Evolutionary conservation across 495 filamentous ascomycete genomes (phyloP).

Genomic region (Lasiosphaeris hirsuta): DNA sequence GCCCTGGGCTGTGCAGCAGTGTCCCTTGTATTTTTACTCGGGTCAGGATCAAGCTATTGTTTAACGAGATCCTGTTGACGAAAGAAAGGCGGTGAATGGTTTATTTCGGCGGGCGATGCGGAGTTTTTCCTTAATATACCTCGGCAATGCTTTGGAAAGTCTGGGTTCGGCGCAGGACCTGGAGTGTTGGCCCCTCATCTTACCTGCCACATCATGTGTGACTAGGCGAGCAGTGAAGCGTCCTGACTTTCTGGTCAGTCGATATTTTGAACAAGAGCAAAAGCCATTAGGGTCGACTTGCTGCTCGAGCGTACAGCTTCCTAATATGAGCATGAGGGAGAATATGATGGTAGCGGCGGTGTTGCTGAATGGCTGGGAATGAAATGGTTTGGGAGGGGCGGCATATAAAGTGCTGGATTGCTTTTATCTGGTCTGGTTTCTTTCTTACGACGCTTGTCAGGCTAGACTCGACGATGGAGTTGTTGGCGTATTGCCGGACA

Average conservation of each 20-base stretch:
- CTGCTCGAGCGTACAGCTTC: too few relatives aligned
- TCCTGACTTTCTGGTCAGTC: conserved; percentile 1
- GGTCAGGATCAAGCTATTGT: neutral
- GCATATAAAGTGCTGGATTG: too few relatives aligned
- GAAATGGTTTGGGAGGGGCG: too few relatives aligned
- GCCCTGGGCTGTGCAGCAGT: neutral
- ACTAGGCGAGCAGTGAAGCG: too few relatives aligned
- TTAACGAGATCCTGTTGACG: neutral
- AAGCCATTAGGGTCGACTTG: neutral
- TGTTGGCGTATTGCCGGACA: conserved; percentile 5
- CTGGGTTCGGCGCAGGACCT: neutral
- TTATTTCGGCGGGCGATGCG: neutral
- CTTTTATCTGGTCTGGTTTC: too few relatives aligned
- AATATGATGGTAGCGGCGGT: too few relatives aligned
- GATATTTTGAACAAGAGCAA: neutral
- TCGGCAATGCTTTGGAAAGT: conserved; percentile 2
- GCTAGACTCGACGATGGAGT: conserved; percentile 8
- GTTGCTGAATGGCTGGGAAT: too few relatives aligned
- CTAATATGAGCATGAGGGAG: too few relatives aligned
- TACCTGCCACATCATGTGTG: too few relatives aligned
- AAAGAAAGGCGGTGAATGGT: neutral
- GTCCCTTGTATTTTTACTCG: neutral
- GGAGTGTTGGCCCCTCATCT: neutral
- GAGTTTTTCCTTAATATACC: conserved; percentile 9
- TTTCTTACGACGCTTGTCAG: neutral